Percentiles rank a stretch among this genome's conserved stretches.
Conservation (phyloP, 805 yeast species). For the Saturnispora saitoi region DNA sequence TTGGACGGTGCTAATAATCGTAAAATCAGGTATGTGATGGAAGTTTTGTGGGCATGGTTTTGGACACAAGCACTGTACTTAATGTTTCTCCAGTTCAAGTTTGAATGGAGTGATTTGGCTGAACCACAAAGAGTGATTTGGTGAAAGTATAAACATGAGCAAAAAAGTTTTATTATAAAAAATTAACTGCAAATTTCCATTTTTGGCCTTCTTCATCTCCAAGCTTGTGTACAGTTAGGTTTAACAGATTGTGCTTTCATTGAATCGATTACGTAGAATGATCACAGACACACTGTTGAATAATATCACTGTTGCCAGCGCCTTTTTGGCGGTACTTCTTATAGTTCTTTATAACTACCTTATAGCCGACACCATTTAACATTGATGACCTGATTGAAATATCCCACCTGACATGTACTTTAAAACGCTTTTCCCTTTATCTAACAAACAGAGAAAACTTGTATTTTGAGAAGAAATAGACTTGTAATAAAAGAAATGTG, state of each 20-base stretch:
- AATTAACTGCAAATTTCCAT: not conserved
- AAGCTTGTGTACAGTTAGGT: too few species aligned
- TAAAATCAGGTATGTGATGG: slow-evolving; percentile 36
- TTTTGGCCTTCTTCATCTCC: not conserved
- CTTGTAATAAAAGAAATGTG: slow-evolving; percentile 50
- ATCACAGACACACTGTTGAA: slow-evolving; percentile 7
- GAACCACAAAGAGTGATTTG: slow-evolving; percentile 78
- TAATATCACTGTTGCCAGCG: not conserved
- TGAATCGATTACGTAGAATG: not conserved
- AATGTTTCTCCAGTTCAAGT: slow-evolving; percentile 54
- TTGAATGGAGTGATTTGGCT: slow-evolving; percentile 59
- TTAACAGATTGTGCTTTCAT: too few species aligned
- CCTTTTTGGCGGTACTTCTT: slow-evolving; percentile 2
- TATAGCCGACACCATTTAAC: not conserved
- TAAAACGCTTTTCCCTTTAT: too few species aligned
- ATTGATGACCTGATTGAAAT: not conserved
- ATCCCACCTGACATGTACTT: too few species aligned
- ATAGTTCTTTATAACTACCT: slow-evolving; percentile 1
- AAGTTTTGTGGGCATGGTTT: slow-evolving; percentile 52
- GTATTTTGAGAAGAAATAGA: not conserved
- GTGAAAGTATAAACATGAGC: slow-evolving; percentile 37
- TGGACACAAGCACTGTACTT: slow-evolving; percentile 45
- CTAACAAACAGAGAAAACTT: too few species aligned
- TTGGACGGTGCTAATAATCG: slow-evolving; percentile 17
- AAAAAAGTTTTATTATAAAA: too few species aligned